Evolutionary conservation across 257 asterid genomes (phyloP), one percentile per base, ranked within the genome.

Genomic region (Parsonsia alboflavescens): DNA sequence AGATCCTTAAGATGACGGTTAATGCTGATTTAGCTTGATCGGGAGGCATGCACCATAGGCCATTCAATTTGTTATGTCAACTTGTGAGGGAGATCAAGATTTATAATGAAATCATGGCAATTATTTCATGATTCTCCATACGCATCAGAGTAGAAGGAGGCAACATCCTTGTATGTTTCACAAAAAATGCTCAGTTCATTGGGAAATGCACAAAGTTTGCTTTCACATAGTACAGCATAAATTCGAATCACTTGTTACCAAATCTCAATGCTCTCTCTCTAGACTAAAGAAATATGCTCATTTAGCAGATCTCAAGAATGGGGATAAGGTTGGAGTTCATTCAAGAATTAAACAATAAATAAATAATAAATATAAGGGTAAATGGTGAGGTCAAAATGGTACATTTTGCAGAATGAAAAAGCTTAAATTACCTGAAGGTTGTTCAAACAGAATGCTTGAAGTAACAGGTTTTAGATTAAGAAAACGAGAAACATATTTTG

Each of bases 401-500:
- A 39, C 9, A n/a, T 7, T 39, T 65, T 28, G 9, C 41, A 65
- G 50, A 64, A 19, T 8, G 19, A 19, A 65, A 19, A 65, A 19
- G 50, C 12, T 36, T 49, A 39, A 77, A 80, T 81, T 84, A 95
- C 99, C 97, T 77, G 99, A 85, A 80, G 96, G 85, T 78, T 77
- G 88, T 76, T 73, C 86, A 86, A 83, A 84, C 59, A 83, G 83
- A 72, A 79, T 84, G 73, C 83, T 83, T 52, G 96, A 85, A n/a
- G 96, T 80, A 52, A 86, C 85, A 65, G 98, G 99, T 82, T 88
- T 90, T 72, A 92, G 82, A 85, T 88, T 92, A 82, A 95, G 91
- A 85, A 95, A 90, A 70, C 96, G 97, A 7, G 99, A 92, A 71
- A 95, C 86, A 77, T 92, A 95, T 83, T 90, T 95, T 45, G 99